Percentiles rank a stretch among this genome's conserved stretches.
phyloP scores from a whole-genome alignment of 2,329 filamentous ascomycete species.

The Dactylellina drechsleri region DNA sequence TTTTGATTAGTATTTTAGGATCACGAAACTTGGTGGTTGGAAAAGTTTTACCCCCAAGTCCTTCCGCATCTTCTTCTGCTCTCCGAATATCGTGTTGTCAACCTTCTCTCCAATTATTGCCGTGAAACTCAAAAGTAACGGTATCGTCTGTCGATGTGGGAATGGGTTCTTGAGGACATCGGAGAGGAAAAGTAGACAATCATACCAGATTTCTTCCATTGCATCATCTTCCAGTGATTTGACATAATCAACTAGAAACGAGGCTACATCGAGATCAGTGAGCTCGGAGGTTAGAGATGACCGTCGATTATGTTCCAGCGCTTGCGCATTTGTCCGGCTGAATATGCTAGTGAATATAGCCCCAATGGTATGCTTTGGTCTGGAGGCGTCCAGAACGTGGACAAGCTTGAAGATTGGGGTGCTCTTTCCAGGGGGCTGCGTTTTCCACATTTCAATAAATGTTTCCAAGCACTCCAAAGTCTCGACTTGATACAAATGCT shows the following conservation, averaged over 20 bases:
- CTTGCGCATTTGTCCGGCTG: slow-evolving; percentile 85
- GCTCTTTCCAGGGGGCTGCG: slow-evolving; percentile 65
- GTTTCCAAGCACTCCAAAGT: slow-evolving; percentile 94
- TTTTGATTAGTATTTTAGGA: slow-evolving; percentile 7
- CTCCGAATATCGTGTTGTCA: slow-evolving; percentile 73
- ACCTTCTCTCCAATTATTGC: slow-evolving; percentile 92
- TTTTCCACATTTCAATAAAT: slow-evolving; percentile 81
- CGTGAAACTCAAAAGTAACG: slow-evolving; percentile 85
- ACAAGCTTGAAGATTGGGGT: slow-evolving; percentile 83
- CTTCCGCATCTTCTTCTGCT: slow-evolving; percentile 58
- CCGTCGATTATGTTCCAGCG: slow-evolving; percentile 80
- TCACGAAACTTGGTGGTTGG: background rate
- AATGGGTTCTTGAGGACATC: slow-evolving; percentile 94
- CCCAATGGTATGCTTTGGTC: slow-evolving; percentile 89
- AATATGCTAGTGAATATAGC: slow-evolving; percentile 97
- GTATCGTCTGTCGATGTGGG: slow-evolving; percentile 89
- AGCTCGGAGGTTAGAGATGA: slow-evolving; percentile 89
- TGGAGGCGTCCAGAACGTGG: slow-evolving; percentile 88
- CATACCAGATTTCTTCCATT: slow-evolving; percentile 97
- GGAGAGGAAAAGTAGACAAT: slow-evolving; percentile 88
- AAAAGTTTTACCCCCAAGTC: slow-evolving; percentile 56
- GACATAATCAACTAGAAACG: slow-evolving; percentile 90
- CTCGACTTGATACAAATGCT: slow-evolving; percentile 92
- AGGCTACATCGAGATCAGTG: slow-evolving; percentile 82
- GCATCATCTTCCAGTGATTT: slow-evolving; percentile 92